Evolutionary conservation across 306 rosid species (phyloP).

Genomic region (Datisca glomerata): DNA sequence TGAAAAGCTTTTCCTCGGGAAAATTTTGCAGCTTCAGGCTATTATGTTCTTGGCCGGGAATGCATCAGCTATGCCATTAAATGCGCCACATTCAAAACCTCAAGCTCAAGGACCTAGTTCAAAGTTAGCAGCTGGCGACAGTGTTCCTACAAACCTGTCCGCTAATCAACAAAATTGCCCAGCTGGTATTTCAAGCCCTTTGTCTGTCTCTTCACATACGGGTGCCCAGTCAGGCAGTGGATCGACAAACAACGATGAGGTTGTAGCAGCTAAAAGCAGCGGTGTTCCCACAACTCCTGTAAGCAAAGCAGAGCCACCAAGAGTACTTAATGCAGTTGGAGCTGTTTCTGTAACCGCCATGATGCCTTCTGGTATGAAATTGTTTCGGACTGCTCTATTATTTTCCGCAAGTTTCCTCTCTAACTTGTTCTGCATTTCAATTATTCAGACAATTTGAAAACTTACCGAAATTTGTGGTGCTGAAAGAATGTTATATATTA

Average conservation of each 20-base stretch:
- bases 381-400: background rate
- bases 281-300: slow-evolving; percentile 35
- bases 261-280: slow-evolving; percentile 35
- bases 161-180: slow-evolving; percentile 25
- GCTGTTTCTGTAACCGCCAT: slow-evolving; percentile 32
- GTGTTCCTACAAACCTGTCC: slow-evolving; percentile 32
- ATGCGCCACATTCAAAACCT: slow-evolving; percentile 30
- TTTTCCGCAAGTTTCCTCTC: background rate
- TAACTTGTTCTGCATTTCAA: too few relatives aligned
- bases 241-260: slow-evolving; percentile 72
- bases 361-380: slow-evolving; percentile 56
- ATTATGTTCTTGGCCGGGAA: slow-evolving; percentile 72
- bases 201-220: slow-evolving; percentile 64
- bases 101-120: slow-evolving; percentile 31
- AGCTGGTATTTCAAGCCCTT: slow-evolving; percentile 54
- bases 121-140: slow-evolving; percentile 35
- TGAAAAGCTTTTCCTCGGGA: background rate
- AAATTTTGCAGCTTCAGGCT: slow-evolving; percentile 67
- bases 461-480: too few relatives aligned
- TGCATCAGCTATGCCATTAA: slow-evolving; percentile 26
- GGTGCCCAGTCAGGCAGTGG: slow-evolving; percentile 69
- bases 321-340: slow-evolving; percentile 19
- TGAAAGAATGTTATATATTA: too few relatives aligned
- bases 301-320: slow-evolving; percentile 49
- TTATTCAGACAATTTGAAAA: too few relatives aligned